A percentile compares a stretch with the other conserved stretches of the same genome.
Conservation (phyloP, 768 basidiomycete genomes). For the Hemileccinum rubropunctum region DNA sequence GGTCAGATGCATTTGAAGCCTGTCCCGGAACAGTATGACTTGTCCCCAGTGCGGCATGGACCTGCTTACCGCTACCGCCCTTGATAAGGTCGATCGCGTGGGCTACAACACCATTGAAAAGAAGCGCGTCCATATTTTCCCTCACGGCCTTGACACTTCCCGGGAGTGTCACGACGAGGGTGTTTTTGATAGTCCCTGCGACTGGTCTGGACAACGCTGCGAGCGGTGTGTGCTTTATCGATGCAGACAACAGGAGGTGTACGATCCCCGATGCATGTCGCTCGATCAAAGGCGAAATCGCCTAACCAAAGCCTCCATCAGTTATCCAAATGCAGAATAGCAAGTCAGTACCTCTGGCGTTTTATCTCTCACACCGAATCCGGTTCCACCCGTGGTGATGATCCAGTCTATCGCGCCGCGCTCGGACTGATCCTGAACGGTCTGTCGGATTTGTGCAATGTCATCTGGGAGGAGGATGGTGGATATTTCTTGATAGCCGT, state of each 20-base stretch:
- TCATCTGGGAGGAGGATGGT: conserved; percentile 67
- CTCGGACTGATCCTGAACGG: conserved; percentile 46
- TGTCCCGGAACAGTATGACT: conserved; percentile 15
- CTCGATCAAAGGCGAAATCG: conserved; percentile 61
- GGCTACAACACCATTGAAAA: conserved; percentile 53
- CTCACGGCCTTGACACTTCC: conserved; percentile 84
- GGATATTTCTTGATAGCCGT: conserved; percentile 37
- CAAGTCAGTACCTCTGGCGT: conserved; percentile 72
- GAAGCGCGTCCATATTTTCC: conserved; percentile 67
- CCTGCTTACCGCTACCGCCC: conserved; percentile 60
- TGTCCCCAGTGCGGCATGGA: conserved; percentile 52
- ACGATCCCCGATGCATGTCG: conserved; percentile 70
- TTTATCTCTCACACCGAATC: conserved; percentile 74
- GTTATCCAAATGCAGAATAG: background rate
- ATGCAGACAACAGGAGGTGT: conserved; percentile 66
- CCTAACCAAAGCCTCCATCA: conserved; percentile 34
- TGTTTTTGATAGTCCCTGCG: conserved; percentile 66
- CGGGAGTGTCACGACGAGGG: conserved; percentile 76
- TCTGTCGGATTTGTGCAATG: conserved; percentile 43
- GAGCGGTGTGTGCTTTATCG: conserved; percentile 70
- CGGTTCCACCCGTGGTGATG: conserved; percentile 85
- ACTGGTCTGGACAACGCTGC: conserved; percentile 83
- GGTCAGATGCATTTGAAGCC: conserved; percentile 20
- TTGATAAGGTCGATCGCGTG: conserved; percentile 73
- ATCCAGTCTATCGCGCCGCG: conserved; percentile 62